Conservation (phyloP, 2,329 filamentous ascomycete genomes). For the Alternaria postmessia region DNA sequence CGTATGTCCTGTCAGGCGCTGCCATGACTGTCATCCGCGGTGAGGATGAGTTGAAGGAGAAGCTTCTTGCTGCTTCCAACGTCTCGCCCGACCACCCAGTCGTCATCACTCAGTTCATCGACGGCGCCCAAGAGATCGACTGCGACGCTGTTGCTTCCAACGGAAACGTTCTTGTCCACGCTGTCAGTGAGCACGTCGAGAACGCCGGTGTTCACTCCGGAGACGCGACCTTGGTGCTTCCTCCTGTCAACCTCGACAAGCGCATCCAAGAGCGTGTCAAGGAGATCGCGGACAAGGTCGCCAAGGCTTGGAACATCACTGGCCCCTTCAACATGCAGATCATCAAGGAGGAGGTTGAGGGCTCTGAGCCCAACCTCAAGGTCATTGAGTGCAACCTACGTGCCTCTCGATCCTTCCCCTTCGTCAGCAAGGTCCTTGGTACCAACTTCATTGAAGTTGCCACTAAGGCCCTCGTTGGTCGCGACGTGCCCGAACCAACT, state of each 20-base stretch:
- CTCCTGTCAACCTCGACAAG: constrained; percentile 80
- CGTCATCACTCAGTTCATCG: constrained; percentile 98
- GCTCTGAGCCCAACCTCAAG: constrained; percentile 80
- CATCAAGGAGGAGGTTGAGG: constrained; percentile 86
- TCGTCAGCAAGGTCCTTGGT: constrained; percentile 95
- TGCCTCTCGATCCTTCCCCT: constrained; percentile 96
- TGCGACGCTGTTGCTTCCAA: constrained; percentile 90
- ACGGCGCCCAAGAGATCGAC: constrained; percentile 95
- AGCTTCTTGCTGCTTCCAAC: constrained; percentile 86
- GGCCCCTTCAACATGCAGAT: constrained; percentile 99
- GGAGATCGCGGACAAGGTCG: constrained; percentile 95
- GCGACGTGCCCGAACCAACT: constrained; percentile 81
- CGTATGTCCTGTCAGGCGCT: constrained; percentile 94
- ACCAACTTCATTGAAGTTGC: constrained; percentile 97
- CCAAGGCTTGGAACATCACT: constrained; percentile 95
- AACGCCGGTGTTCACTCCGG: constrained; percentile 98
- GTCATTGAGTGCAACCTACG: constrained; percentile 99
- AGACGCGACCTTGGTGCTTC: constrained; percentile 92
- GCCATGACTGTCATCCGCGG: constrained; percentile 97
- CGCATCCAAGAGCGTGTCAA: constrained; percentile 85
- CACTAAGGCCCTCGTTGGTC: constrained; percentile 87
- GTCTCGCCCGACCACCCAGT: constrained; percentile 97
- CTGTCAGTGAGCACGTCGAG: constrained; percentile 94
- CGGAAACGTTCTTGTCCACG: constrained; percentile 88
- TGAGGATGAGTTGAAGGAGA: constrained; percentile 89